A percentile compares a stretch with the other conserved stretches of the same genome.
Conservation (phyloP, 768 basidiomycete genomes). For the Punctularia strigosozonata region DNA sequence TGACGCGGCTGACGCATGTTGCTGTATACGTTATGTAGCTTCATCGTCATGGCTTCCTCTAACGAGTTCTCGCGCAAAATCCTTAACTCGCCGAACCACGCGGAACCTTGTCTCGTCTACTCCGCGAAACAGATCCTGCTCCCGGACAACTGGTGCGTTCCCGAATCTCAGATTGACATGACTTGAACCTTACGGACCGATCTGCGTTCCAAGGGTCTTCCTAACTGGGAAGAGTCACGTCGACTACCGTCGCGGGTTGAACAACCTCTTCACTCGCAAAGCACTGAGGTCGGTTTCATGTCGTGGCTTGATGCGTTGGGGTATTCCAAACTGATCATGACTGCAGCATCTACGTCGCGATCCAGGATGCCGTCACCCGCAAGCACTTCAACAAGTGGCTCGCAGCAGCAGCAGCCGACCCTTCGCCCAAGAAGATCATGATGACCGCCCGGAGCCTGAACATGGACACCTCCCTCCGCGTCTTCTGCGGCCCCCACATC, state of each 20-base stretch:
- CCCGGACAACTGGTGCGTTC: slow-evolving; percentile 72
- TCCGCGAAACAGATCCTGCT: slow-evolving; percentile 81
- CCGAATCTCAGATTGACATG: slow-evolving; percentile 1
- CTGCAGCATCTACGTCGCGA: slow-evolving; percentile 64
- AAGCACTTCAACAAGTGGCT: slow-evolving; percentile 72
- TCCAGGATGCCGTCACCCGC: slow-evolving; percentile 77
- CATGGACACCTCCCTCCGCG: slow-evolving; percentile 93
- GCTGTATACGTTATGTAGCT: slow-evolving; percentile 39
- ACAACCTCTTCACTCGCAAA: slow-evolving; percentile 87
- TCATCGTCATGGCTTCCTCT: slow-evolving; percentile 96
- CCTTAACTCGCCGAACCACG: slow-evolving; percentile 83
- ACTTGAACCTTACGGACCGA: background rate
- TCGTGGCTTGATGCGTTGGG: background rate
- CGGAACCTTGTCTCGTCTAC: slow-evolving; percentile 90
- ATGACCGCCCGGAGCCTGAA: slow-evolving; percentile 87
- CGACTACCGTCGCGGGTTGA: slow-evolving; percentile 86
- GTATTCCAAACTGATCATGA: background rate
- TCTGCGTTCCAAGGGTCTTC: slow-evolving; percentile 69
- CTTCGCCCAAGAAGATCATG: slow-evolving; percentile 59
- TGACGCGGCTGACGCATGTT: slow-evolving; percentile 4
- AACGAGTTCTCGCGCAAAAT: slow-evolving; percentile 93
- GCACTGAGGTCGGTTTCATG: slow-evolving; percentile 60
- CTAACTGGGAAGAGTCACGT: slow-evolving; percentile 87
- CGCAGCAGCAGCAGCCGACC: slow-evolving; percentile 32
- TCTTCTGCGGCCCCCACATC: slow-evolving; percentile 91